Percentiles rank a stretch among this genome's conserved stretches.
phyloP scores from a whole-genome alignment of 169 alveolate species.

The Eimeria necatrix region DNA sequence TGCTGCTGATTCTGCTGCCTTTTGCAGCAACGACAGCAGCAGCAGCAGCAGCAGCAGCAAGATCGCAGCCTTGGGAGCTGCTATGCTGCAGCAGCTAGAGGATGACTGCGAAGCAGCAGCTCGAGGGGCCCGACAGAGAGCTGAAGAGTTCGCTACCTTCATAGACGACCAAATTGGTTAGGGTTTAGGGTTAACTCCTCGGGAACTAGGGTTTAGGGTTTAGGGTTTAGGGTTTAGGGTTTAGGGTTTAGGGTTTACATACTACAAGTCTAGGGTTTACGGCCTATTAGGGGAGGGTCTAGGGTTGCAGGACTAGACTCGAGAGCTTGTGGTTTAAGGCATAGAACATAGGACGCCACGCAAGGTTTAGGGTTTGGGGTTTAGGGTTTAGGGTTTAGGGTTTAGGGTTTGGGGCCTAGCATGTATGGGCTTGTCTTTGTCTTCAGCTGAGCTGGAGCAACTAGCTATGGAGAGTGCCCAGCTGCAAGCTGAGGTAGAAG shows the following conservation, averaged over 20 bases:
- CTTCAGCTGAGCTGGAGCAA: conserved; percentile 24
- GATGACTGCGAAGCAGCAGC: neutral
- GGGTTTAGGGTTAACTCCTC: neutral
- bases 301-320: too few relatives aligned
- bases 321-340: too few relatives aligned
- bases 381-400: too few relatives aligned
- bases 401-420: neutral
- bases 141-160: conserved; percentile 12
- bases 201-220: neutral
- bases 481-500: conserved; percentile 22
- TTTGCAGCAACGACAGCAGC: neutral
- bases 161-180: neutral
- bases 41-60: neutral
- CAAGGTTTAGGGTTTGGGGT: too few relatives aligned
- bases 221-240: neutral
- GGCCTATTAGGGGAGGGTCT: too few relatives aligned
- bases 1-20: neutral
- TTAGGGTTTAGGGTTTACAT: neutral
- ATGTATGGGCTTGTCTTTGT: neutral
- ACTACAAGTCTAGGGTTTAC: too few relatives aligned
- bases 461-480: neutral
- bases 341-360: too few relatives aligned
- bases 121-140: neutral
- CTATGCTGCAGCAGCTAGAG: conserved; percentile 14
- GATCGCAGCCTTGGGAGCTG: neutral